Evolutionary conservation across 2,329 filamentous ascomycete species (phyloP).

Genomic region (Talaromyces sp.): DNA sequence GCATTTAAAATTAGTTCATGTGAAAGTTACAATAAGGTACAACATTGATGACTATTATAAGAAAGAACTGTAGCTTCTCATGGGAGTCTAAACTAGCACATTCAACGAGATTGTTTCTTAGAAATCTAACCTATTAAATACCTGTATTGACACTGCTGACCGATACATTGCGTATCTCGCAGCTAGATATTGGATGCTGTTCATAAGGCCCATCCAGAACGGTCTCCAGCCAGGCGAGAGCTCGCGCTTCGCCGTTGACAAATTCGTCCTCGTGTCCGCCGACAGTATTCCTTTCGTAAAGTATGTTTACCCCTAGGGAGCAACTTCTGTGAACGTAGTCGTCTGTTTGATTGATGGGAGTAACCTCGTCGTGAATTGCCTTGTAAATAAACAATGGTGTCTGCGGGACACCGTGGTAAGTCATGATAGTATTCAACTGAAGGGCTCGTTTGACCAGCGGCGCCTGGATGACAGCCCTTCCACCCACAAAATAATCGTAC

Average conservation of each 20-base stretch:
- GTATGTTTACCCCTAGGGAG: constrained; percentile 34
- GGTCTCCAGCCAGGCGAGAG: neutral
- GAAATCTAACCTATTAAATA: neutral
- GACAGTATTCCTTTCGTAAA: constrained; percentile 39
- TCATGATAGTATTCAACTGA: neutral
- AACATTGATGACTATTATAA: neutral
- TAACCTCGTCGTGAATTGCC: constrained; percentile 44
- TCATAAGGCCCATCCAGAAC: neutral
- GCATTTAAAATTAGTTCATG: neutral
- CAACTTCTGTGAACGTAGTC: constrained; percentile 40
- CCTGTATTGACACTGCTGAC: neutral
- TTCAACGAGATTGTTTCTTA: no score
- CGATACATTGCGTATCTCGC: neutral
- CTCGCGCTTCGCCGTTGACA: neutral
- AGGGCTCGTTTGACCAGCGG: neutral
- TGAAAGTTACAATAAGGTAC: neutral
- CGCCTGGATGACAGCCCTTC: neutral
- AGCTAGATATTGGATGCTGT: neutral
- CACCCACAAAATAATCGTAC: neutral
- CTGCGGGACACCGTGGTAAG: constrained; percentile 26
- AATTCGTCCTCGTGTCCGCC: neutral
- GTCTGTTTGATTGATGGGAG: constrained; percentile 41
- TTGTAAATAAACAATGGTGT: constrained; percentile 51
- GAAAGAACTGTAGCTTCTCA: neutral
- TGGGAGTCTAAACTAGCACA: no score